Evolutionary conservation across 2,329 filamentous ascomycete genomes (phyloP), one percentile per base, ranked within the genome.

Genomic region (Fusarium sp.): DNA sequence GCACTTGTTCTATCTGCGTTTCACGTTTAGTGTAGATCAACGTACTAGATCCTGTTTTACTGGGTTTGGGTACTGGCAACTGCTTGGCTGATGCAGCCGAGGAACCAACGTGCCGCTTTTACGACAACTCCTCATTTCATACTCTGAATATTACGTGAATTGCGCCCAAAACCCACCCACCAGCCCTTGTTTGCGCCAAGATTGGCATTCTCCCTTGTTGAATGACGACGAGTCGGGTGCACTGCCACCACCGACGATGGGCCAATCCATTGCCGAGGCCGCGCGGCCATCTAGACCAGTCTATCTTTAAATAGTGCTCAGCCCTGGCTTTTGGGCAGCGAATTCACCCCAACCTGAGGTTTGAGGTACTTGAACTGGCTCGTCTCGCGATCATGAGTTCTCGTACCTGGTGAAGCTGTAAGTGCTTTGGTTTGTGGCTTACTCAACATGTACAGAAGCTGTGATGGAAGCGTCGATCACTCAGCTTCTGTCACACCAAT

Each of bases 231-330:
- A 50, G 56, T 27, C 44, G 55, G 68, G 46, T 71, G 68, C 68
- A 71, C 68, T 71, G 68, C 68, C 68, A 71, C 68, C 68, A 65
- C 68, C 46, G 64, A 68, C 56, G 71, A 68, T 65, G 64, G 50
- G 64, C 68, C 60, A 52, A 65, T n/a, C 43, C 44, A 52, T 62
- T 68, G 52, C 50, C 68, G 54, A 71, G 68, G 68, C 68, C 68
- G 68, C 68, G 68, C 68, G 68, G 68, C 68, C 68, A 69, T 58
- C 31, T 28, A 48, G 44, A 36, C 60, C 40, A 57, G 30, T n/a
- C 16, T 12, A 43, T 53, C 37, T 65, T 70, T 65, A 70, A 71
- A 66, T 34, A 28, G 15, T 16, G 18, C 40, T n/a, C 18, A 15
- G 41, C 30, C 41, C 53, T 46, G 18, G 15, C 15, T 46, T 46